phyloP scores from a whole-genome alignment of 192 early-diverging fungal genomes.

The Backusella sp. region DNA sequence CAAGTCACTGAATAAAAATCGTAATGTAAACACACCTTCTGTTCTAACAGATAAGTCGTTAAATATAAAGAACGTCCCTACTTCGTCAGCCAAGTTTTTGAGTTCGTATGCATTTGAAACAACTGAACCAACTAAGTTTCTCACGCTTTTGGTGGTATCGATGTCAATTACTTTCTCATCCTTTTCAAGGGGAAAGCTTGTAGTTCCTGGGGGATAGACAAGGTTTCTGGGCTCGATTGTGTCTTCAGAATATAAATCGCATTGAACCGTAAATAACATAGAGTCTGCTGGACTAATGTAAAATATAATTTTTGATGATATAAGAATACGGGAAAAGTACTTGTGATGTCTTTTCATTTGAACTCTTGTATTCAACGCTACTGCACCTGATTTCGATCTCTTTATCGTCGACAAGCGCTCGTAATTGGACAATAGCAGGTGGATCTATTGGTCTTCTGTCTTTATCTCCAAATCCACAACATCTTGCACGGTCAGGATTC shows the following conservation, averaged over 20 bases:
- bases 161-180: slow-evolving; percentile 8
- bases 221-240: slow-evolving; percentile 49
- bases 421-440: slow-evolving; percentile 65
- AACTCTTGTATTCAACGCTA: not conserved
- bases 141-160: slow-evolving; percentile 41
- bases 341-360: not conserved
- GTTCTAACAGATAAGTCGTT: slow-evolving; percentile 70
- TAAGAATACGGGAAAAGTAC: not conserved
- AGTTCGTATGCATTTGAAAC: slow-evolving; percentile 53
- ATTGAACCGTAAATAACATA: slow-evolving; percentile 55
- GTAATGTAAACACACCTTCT: slow-evolving; percentile 65
- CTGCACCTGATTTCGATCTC: slow-evolving; percentile 25
- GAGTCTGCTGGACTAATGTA: slow-evolving; percentile 35
- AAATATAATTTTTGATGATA: not conserved
- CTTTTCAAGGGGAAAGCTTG: not conserved
- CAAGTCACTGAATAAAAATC: slow-evolving; percentile 65
- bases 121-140: slow-evolving; percentile 55
- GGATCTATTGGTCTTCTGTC: slow-evolving; percentile 74
- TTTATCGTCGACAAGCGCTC: slow-evolving; percentile 53
- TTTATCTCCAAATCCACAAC: slow-evolving; percentile 78
- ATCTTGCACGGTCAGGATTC: slow-evolving; percentile 63
- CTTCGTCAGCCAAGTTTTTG: slow-evolving; percentile 46
- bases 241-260: slow-evolving; percentile 53
- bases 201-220: slow-evolving; percentile 42
- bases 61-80: slow-evolving; percentile 72